Evolutionary conservation across 2,329 filamentous ascomycete species (phyloP).

Genomic region (Nemania sp.): DNA sequence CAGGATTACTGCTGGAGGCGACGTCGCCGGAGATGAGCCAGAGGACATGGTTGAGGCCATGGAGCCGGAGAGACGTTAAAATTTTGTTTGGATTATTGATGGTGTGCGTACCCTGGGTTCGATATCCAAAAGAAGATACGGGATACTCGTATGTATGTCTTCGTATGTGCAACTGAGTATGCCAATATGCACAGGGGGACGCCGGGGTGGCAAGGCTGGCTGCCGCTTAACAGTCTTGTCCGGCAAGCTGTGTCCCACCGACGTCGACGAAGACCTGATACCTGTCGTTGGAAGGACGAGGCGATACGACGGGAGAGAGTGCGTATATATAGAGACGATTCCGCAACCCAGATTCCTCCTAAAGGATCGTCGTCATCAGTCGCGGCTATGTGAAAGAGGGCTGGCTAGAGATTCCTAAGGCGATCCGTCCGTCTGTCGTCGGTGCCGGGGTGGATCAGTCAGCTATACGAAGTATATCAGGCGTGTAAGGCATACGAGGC

Average conservation of each 20-base stretch:
- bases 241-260: slow-evolving; percentile 40
- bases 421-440: not conserved
- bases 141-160: slow-evolving; percentile 10
- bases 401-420: slow-evolving; percentile 5
- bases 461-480: no score
- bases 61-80: slow-evolving; percentile 42
- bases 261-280: slow-evolving; percentile 19
- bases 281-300: slow-evolving; percentile 11
- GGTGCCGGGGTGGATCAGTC: no score
- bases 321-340: slow-evolving; percentile 23
- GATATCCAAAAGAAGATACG: slow-evolving; percentile 26
- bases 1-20: slow-evolving; percentile 54
- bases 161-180: slow-evolving; percentile 19
- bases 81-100: slow-evolving; percentile 17
- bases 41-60: slow-evolving; percentile 63
- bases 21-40: slow-evolving; percentile 58
- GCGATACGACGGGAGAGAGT: slow-evolving; percentile 1
- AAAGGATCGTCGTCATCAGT: slow-evolving; percentile 4
- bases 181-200: slow-evolving; percentile 15
- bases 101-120: slow-evolving; percentile 39
- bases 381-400: slow-evolving; percentile 15
- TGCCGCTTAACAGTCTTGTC: slow-evolving; percentile 40
- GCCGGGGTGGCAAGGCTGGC: slow-evolving; percentile 23
- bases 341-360: not conserved
- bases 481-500: not conserved